Conservation (phyloP, 192 early-diverging fungal species). For the Umbelopsis vinacea region DNA sequence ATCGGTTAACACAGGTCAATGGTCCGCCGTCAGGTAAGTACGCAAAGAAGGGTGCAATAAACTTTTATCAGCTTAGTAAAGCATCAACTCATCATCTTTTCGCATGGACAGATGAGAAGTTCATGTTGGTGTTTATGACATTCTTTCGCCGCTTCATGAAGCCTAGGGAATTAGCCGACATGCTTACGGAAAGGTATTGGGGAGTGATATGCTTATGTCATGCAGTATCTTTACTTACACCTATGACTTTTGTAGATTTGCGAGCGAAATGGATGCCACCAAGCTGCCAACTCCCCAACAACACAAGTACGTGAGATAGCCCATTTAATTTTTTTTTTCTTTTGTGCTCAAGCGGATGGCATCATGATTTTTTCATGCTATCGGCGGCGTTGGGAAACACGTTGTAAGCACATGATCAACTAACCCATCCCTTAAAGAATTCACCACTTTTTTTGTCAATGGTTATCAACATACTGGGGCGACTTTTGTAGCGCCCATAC, state of each 20-base stretch:
- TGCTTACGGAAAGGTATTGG: constrained; percentile 33
- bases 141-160: constrained; percentile 44
- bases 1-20: constrained; percentile 18
- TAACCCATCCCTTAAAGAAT: constrained; percentile 28
- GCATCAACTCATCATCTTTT: not conserved
- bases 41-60: not conserved
- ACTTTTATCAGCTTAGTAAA: not conserved
- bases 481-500: constrained; percentile 36
- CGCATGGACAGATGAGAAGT: constrained; percentile 32
- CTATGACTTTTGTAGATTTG: constrained; percentile 11
- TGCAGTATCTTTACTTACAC: not conserved
- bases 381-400: too few species aligned
- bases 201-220: not conserved
- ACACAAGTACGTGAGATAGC: constrained; percentile 23
- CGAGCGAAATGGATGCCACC: constrained; percentile 12
- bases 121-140: constrained; percentile 38
- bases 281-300: constrained; percentile 26
- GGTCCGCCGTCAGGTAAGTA: not conserved
- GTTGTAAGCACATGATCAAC: not conserved
- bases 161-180: constrained; percentile 33
- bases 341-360: too few species aligned
- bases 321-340: too few species aligned
- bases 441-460: constrained; percentile 32
- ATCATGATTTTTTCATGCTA: not conserved
- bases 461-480: constrained; percentile 43